Percentiles rank a stretch among this genome's conserved stretches.
These are phyloP conservation scores for Tylopilus vinaceipallidus DNA, from an alignment of 768 basidiomycete species.

Conservation along the genomic window DNA sequence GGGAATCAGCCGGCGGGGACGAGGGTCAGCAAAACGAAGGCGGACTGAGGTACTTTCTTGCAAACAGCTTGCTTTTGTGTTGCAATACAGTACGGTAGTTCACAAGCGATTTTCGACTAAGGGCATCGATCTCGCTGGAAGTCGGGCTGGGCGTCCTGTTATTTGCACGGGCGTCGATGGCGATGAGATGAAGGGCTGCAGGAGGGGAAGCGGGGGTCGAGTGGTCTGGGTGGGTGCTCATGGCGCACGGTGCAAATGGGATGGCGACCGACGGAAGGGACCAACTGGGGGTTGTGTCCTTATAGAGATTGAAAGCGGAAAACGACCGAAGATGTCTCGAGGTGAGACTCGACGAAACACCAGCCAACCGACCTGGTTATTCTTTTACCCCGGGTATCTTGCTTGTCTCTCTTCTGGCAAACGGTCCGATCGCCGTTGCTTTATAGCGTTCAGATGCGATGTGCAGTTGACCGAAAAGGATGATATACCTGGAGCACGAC, in stretches of 20 bases:
- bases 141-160: constrained; percentile 61
- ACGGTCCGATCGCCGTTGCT: too few species aligned
- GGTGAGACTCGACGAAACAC: too few species aligned
- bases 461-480: too few species aligned
- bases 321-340: too few species aligned
- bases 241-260: neutral
- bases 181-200: too few species aligned
- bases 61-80: constrained; percentile 53
- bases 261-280: neutral
- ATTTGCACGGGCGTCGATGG: constrained; percentile 12
- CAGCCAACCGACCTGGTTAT: too few species aligned
- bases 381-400: too few species aligned
- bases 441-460: too few species aligned
- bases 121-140: constrained; percentile 52
- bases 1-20: neutral
- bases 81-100: constrained; percentile 43
- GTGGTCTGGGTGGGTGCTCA: constrained; percentile 20
- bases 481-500: too few species aligned
- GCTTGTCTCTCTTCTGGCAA: too few species aligned
- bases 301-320: too few species aligned
- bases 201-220: constrained; percentile 7
- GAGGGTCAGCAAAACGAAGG: neutral
- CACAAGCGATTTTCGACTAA: constrained; percentile 41
- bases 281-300: neutral
- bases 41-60: constrained; percentile 58